A percentile compares a stretch with the other conserved stretches of the same genome.
Conservation (phyloP, 1,284 basidiomycete genomes). For the Tetrapyrgos nigripes region DNA sequence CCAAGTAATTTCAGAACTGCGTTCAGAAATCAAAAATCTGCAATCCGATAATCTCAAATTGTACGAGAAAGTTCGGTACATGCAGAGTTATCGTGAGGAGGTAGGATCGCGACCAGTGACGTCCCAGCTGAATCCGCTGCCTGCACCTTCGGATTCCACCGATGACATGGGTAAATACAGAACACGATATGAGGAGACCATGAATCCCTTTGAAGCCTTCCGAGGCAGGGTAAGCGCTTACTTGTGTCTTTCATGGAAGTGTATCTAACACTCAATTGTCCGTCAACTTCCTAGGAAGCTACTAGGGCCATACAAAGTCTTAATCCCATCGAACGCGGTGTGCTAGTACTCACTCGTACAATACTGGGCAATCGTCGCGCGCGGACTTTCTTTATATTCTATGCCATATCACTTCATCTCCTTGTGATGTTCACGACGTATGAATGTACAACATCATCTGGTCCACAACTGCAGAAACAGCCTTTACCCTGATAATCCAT, state of each 20-base stretch:
- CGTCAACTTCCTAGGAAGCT: slow-evolving; percentile 72
- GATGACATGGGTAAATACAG: slow-evolving; percentile 91
- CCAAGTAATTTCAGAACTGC: slow-evolving; percentile 90
- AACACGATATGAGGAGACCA: slow-evolving; percentile 91
- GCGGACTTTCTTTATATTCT: slow-evolving; percentile 82
- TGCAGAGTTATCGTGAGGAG: slow-evolving; percentile 91
- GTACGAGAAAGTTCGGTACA: slow-evolving; percentile 96
- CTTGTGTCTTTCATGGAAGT: too few relatives aligned
- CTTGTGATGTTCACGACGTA: slow-evolving; percentile 83
- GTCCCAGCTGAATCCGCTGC: slow-evolving; percentile 73
- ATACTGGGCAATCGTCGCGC: slow-evolving; percentile 90
- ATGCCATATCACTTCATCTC: slow-evolving; percentile 80
- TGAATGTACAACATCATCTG: slow-evolving; percentile 65
- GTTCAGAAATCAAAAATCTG: slow-evolving; percentile 86
- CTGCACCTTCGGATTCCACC: slow-evolving; percentile 49
- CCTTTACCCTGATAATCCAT: slow-evolving; percentile 38
- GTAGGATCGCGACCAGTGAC: slow-evolving; percentile 54
- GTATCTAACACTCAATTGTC: not conserved
- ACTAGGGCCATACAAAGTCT: slow-evolving; percentile 90
- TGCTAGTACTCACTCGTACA: slow-evolving; percentile 84
- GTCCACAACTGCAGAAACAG: slow-evolving; percentile 53
- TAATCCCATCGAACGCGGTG: slow-evolving; percentile 90
- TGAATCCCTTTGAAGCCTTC: slow-evolving; percentile 99
- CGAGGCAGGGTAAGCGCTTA: slow-evolving; percentile 89
- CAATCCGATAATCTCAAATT: slow-evolving; percentile 94